phyloP scores from a whole-genome alignment of 2,329 filamentous ascomycete species.

The Thelonectria blattea region DNA sequence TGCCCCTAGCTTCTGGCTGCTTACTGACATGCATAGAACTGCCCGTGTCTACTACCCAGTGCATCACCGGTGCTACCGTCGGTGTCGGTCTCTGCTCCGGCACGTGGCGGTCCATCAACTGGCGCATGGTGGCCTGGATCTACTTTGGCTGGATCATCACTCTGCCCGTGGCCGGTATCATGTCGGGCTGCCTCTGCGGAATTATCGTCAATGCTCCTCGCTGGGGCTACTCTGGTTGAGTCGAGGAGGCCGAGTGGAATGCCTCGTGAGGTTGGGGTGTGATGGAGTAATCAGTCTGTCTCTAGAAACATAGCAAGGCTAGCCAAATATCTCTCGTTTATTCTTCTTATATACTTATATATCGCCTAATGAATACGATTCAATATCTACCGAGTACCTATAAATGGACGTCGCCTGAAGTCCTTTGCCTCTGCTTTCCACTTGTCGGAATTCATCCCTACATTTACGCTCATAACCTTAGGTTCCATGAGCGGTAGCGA shows the following conservation, averaged over 20 bases:
- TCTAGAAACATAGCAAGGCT: background rate
- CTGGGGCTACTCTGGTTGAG: slow-evolving; percentile 42
- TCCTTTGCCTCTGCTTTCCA: no score
- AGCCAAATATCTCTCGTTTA: background rate
- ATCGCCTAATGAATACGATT: background rate
- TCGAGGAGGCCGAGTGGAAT: background rate
- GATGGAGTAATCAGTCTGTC: background rate
- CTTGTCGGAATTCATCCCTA: no score
- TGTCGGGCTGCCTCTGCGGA: slow-evolving; percentile 66
- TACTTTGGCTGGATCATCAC: slow-evolving; percentile 67
- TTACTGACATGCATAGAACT: slow-evolving; percentile 48
- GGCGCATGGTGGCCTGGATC: slow-evolving; percentile 67
- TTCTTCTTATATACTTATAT: background rate
- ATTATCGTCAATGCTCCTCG: slow-evolving; percentile 67
- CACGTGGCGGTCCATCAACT: slow-evolving; percentile 65
- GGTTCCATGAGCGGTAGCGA: no score
- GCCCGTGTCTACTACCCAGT: slow-evolving; percentile 70
- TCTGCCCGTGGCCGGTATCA: slow-evolving; percentile 60
- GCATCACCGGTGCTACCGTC: slow-evolving; percentile 67
- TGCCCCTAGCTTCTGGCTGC: fast-evolving
- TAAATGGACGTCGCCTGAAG: no score
- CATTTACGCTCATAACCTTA: no score
- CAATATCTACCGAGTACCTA: no score
- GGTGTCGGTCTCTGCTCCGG: slow-evolving; percentile 68
- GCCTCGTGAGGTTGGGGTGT: background rate